Evolutionary conservation across 192 early-diverging fungal genomes (phyloP), one percentile per base, ranked within the genome.

Genomic region (Backusella morwellensis): DNA sequence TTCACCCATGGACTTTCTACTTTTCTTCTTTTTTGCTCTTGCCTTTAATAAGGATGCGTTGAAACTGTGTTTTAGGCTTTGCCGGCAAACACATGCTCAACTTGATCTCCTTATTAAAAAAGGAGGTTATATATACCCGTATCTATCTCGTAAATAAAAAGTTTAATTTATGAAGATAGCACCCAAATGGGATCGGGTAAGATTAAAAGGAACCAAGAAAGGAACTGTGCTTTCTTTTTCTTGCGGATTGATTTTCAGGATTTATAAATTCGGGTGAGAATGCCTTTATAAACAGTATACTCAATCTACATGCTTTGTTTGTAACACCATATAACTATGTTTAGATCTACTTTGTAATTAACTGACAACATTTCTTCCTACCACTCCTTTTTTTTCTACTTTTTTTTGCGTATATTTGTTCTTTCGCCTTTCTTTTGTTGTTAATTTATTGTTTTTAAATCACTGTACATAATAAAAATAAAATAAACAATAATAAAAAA

Each of bases 131-230:
- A 63, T 26, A 63, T 63, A 63, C 56, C 56, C 56, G 26, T 29
- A 23, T 12, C 21, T 63, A 63, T 63, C 56, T 63, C 7, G 11
- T 63, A 63, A 63, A 63, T 63, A 63, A 63, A 56, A 14, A 29
- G 11, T 63, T 14, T 26, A 63, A 23, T 26, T 63, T 63, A 63
- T 63, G 23, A 63, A 63, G 56, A 26, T 63, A 14, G 11, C 12
- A 14, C 12, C 3, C 19, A 56, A 56, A 29, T 26, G 12, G 9
- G 56, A 26, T 29, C 26, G 56, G 56, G 56, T 63, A 63, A 63
- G 56, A 63, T 63, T 63, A 63, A 63, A 56, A 63, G 47, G 56
- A 63, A 63, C 56, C 56, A 26, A 63, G 56, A 63, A 63, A 63
- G 23, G 21, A 59, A 59, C 38, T 11, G 26, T 3, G 56, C 8